phyloP scores from a whole-genome alignment of 192 early-diverging fungal species.

The Entomortierella chlamydospora region DNA sequence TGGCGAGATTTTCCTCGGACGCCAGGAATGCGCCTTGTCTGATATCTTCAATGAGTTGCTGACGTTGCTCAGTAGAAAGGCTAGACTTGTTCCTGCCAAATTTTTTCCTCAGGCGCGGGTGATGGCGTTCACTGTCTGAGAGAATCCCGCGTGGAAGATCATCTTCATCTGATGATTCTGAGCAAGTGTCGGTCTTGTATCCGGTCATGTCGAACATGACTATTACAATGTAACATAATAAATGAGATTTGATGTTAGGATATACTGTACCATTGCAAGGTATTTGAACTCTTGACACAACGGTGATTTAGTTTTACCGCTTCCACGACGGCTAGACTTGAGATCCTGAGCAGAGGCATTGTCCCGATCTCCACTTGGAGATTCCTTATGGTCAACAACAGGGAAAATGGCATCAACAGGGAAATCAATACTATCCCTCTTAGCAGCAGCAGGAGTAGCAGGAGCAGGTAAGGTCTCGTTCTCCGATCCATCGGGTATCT shows the following conservation, averaged over 20 bases:
- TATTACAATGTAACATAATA: too few relatives aligned
- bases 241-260: background rate
- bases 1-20: slow-evolving; percentile 25
- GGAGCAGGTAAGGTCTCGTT: background rate
- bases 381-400: slow-evolving; percentile 28
- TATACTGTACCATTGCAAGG: background rate
- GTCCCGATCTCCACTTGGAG: background rate
- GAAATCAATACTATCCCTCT: slow-evolving; percentile 8
- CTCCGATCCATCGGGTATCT: slow-evolving; percentile 1
- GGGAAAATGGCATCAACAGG: slow-evolving; percentile 37
- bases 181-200: slow-evolving; percentile 58
- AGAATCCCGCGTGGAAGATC: slow-evolving; percentile 49
- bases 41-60: slow-evolving; percentile 46
- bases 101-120: slow-evolving; percentile 27
- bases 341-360: background rate
- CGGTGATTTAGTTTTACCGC: slow-evolving; percentile 19
- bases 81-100: slow-evolving; percentile 25
- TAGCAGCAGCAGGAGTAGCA: background rate
- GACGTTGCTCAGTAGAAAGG: slow-evolving; percentile 38
- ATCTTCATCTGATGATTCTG: slow-evolving; percentile 46
- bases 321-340: slow-evolving; percentile 16
- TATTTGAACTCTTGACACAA: background rate
- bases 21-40: slow-evolving; percentile 32
- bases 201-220: slow-evolving; percentile 62
- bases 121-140: slow-evolving; percentile 45